Conservation (phyloP, 2,329 filamentous ascomycete genomes). For the Alternaria dauci region DNA sequence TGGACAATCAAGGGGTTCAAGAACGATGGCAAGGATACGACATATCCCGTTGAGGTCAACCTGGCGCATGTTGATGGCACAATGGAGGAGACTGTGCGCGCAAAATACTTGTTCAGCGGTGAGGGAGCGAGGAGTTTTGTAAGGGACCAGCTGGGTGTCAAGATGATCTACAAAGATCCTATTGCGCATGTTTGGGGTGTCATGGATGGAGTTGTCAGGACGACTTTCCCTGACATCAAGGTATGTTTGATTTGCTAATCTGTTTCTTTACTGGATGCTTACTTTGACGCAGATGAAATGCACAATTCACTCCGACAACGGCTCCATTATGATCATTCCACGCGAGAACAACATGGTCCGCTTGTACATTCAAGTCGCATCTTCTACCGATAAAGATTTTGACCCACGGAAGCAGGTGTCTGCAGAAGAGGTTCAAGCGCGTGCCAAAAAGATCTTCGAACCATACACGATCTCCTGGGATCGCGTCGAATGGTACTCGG, state of each 20-base stretch:
- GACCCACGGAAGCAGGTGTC: conserved; percentile 68
- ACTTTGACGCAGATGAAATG: conserved; percentile 64
- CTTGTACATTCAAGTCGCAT: conserved; percentile 68
- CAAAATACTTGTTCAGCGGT: conserved; percentile 70
- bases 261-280: conserved; percentile 1
- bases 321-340: conserved; percentile 70
- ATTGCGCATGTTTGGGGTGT: conserved; percentile 72
- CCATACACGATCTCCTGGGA: conserved; percentile 71
- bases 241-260: conserved; percentile 39
- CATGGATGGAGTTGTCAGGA: conserved; percentile 71
- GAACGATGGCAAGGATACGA: conserved; percentile 67
- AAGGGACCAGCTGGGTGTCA: conserved; percentile 70
- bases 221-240: conserved; percentile 70
- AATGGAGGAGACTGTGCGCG: conserved; percentile 68
- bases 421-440: conserved; percentile 65
- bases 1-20: conserved; percentile 70
- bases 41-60: conserved; percentile 82
- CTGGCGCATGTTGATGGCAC: conserved; percentile 80
- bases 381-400: conserved; percentile 68
- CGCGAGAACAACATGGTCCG: conserved; percentile 64
- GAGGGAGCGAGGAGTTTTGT: conserved; percentile 70
- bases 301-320: conserved; percentile 71
- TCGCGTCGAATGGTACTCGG: conserved; percentile 71
- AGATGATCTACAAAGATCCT: conserved; percentile 69
- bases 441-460: conserved; percentile 66